Evolutionary conservation across 768 basidiomycete genomes (phyloP).

Genomic region (Lentinula raphanica): DNA sequence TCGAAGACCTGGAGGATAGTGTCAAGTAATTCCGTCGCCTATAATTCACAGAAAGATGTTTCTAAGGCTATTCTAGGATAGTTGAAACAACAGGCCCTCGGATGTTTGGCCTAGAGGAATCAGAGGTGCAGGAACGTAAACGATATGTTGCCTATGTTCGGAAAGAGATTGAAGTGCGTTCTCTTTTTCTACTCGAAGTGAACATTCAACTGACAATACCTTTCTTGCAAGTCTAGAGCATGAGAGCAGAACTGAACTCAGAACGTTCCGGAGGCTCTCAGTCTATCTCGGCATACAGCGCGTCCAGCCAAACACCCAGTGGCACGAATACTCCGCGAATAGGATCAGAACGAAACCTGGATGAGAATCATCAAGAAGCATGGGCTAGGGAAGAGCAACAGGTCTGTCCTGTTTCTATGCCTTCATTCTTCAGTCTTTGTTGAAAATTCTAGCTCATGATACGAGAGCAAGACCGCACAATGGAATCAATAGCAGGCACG

Average conservation of each 20-base stretch:
- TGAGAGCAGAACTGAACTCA: constrained; percentile 57
- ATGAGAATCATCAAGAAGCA: constrained; percentile 62
- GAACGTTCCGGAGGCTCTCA: constrained; percentile 16
- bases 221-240: constrained; percentile 55
- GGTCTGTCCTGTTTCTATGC: constrained; percentile 40
- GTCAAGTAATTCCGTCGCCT: constrained; percentile 64
- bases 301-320: constrained; percentile 16
- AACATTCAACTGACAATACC: constrained; percentile 13
- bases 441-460: constrained; percentile 63
- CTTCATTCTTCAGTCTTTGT: neutral
- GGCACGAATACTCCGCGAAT: constrained; percentile 30
- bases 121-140: constrained; percentile 71
- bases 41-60: constrained; percentile 7
- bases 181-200: constrained; percentile 10
- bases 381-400: constrained; percentile 89
- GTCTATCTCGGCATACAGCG: constrained; percentile 17
- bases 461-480: constrained; percentile 82
- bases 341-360: constrained; percentile 24
- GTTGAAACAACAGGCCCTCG: constrained; percentile 84
- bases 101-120: constrained; percentile 75
- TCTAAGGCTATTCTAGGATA: constrained; percentile 43
- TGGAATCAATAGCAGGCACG: constrained; percentile 84
- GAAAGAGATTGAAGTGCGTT: constrained; percentile 70
- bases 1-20: constrained; percentile 92
- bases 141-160: constrained; percentile 73